These are phyloP conservation scores for Colletotrichum acutatum DNA, from an alignment of 2,329 filamentous ascomycete species.

Conservation along the genomic window DNA sequence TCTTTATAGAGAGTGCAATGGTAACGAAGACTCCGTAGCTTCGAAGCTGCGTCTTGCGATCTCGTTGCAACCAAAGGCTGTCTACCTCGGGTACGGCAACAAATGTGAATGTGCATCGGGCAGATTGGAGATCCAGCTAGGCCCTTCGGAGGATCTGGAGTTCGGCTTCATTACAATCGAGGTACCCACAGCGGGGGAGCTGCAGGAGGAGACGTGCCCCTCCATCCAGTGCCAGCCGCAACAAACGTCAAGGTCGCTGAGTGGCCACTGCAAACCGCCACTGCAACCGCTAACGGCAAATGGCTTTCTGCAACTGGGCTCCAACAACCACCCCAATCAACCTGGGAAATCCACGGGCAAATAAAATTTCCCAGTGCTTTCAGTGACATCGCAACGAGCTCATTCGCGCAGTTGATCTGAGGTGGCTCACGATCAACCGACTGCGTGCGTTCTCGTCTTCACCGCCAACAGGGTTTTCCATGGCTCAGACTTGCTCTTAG, in stretches of 20 bases:
- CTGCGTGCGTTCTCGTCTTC: neutral
- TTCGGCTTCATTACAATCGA: neutral
- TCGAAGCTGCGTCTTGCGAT: neutral
- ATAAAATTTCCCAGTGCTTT: constrained; percentile 20
- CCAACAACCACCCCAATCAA: neutral
- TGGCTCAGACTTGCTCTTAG: neutral
- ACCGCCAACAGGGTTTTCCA: neutral
- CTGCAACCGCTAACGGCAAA: constrained; percentile 12
- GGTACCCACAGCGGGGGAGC: constrained; percentile 11
- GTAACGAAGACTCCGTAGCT: neutral
- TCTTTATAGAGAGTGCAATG: neutral
- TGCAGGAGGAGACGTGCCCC: neutral
- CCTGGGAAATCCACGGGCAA: constrained; percentile 1
- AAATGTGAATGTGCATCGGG: neutral
- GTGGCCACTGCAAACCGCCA: constrained; percentile 10
- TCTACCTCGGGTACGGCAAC: neutral
- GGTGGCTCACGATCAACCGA: neutral
- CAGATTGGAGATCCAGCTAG: neutral
- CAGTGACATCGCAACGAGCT: constrained; percentile 12
- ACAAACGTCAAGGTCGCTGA: constrained; percentile 2
- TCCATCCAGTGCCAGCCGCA: neutral
- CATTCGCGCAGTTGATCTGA: neutral
- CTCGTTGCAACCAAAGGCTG: neutral
- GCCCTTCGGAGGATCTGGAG: neutral
- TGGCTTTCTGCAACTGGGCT: neutral